Evolutionary conservation across 2,329 filamentous ascomycete genomes (phyloP), one percentile per base, ranked within the genome.

Genomic region (Paecilomyces variotii): DNA sequence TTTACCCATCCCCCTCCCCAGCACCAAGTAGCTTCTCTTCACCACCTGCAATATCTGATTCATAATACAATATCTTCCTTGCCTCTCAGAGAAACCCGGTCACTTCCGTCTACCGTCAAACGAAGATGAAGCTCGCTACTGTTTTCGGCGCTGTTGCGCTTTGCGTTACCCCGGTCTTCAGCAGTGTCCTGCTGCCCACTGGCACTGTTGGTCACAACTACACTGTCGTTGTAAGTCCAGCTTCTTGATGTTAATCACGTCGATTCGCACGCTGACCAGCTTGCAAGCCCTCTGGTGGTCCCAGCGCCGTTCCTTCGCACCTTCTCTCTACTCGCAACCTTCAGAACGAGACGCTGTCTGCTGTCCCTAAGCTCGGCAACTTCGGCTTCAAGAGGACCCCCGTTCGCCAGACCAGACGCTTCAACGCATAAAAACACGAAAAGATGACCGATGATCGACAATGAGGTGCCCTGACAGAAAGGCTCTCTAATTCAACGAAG

Each of bases 91-190:
- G 28, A 24, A 19, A 32, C 27, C n/a, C 28, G 53, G 30, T 25
- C 19, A 19, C 28, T 45, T 19, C 39, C 39, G n/a, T 19, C 35
- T 19, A 45, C n/a, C 14, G 9, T 24, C 56, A 34, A 26, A 39
- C 57, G 30, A 69, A 35, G 54, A 71, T 72, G 70, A 72, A 70
- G 64, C 57, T 65, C 57, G 64, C 65, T 56, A 49, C 66, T 63
- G 34, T 64, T 54, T 53, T 70, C 54, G 66, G 65, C 58, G 55
- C 65, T 27, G 56, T 64, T 60, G 63, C 64, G 53, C 60, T 70
- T 49, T 61, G 55, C 56, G 52, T 71, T 56, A 60, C 62, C 56
- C 64, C 64, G 10, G 50, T n/a, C 25, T 52, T 52, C 12, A 64
- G 64, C 64, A 25, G 58, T 62, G 12, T 61, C 64, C 56, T 62